Base-by-base conservation (phyloP, 495 filamentous ascomycete genomes). In the Gamarada debralockiae region DNA sequence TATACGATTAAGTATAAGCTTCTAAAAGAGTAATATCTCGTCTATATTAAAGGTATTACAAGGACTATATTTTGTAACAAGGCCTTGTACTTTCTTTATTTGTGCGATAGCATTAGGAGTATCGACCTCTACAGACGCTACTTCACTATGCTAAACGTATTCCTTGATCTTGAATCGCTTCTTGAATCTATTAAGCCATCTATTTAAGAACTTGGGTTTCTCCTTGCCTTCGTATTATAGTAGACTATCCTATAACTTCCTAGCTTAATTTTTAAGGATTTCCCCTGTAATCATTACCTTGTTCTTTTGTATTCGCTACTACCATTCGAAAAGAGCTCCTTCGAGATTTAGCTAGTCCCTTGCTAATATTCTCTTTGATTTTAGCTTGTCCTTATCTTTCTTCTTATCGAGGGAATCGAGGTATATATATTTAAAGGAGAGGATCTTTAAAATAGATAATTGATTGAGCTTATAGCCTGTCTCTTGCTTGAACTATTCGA, bases 41-140 rank as follows among this genome's bases (percentile, higher is more conserved):
- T 66, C 61, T 40, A 69, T 59, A 46, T 65, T 68, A 41, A 61
- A 67, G n/a, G 57, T 60, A 57, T 70, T 60, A 29, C 58, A 24
- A 23, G 44, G 48, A 3, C 29, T 15, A 46, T 61, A 67, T 8
- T 61, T 59, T n/a, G 47, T 48, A n/a, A 53, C 51, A 10, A 66
- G 33, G 9, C 36, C 54, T 14, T 55, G 48, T 20, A 62, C 36
- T 23, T 57, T 22, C 13, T 58, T 52, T 34, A 48, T 48, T 17
- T 23, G n/a, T n/a, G n/a, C 38, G 0, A 43, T 21, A 33, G 22
- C 17, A 2, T 24, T 51, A 38, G 29, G 48, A 22, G 18, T 27
- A 3, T 48, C n/a, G 52, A 49, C 42, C 8, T 9, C 10, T 25
- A 37, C 24, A 44, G 50, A 50, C 1, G 31, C 42, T 14, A 54